Base-by-base conservation (phyloP, 2,329 filamentous ascomycete genomes). In the Sporothrix globosa region DNA sequence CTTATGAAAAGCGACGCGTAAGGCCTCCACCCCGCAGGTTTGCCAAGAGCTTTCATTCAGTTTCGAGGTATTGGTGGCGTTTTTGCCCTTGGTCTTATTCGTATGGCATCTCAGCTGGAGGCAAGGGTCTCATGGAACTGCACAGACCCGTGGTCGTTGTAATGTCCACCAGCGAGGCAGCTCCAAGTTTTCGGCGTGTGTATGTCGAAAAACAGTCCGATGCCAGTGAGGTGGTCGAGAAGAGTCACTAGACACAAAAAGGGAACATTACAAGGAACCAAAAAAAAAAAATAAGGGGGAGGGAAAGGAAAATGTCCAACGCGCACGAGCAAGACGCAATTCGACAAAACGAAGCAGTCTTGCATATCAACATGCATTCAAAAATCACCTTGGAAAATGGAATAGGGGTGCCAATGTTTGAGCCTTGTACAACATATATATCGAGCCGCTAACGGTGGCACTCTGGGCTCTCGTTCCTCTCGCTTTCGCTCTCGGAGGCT, bases 31-130 rank as follows among this genome's bases (percentile, higher is more conserved):
- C 48, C 50, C 17, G 39, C 66, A 58, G 17, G 24, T 24, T 34
- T 58, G 52, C 53, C 67, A 66, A 66, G 63, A 66, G 17, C 27
- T 17, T 30, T 52, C 63, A 21, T 58, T 68, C 52, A 34, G 34
- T 9, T 34, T 34, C 34, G 34, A 34, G 34, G 34, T 34, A 34
- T 61, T 46, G 39, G 58, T 61, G 58, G 58, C 58, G 58, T 63
- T 63, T 63, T 27, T 7, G 34, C n/a, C 5, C 58, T 46, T 27
- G 21, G 39, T 17, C 13, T 19, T 58, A n/a, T 46, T 61, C 39
- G 34, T 34, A 34, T 5, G 30, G 34, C 34, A 39, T 61, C 44
- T 61, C 30, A 60, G 9, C 34, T 19, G 53, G 6, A 27, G 53
- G 34, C 53, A 56, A 34, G 56, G 56, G 56, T 9, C 1, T n/a